Conservation (phyloP, 768 basidiomycete genomes). For the Amanita muscaria region DNA sequence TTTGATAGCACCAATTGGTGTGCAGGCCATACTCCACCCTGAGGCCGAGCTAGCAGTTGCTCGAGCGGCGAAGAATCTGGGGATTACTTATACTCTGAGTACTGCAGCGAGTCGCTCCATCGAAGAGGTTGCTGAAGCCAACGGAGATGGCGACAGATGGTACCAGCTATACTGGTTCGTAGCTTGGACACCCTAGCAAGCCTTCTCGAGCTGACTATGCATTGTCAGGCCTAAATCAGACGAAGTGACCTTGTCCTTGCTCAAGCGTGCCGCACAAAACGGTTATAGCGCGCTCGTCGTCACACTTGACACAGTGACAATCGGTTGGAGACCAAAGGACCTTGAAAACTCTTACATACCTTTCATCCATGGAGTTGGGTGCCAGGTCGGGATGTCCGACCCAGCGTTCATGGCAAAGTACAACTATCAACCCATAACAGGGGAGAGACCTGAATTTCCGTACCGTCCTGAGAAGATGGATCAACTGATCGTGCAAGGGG, state of each 20-base stretch:
- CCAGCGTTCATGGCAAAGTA: slow-evolving; percentile 67
- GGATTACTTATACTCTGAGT: slow-evolving; percentile 67
- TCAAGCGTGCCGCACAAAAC: slow-evolving; percentile 54
- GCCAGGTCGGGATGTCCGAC: slow-evolving; percentile 62
- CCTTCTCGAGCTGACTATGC: neutral
- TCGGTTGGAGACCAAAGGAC: slow-evolving; percentile 77
- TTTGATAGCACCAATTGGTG: slow-evolving; percentile 67
- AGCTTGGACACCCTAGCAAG: neutral
- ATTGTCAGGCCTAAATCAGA: slow-evolving; percentile 55
- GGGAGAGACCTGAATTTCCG: slow-evolving; percentile 43
- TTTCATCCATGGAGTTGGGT: slow-evolving; percentile 55
- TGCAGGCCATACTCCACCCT: slow-evolving; percentile 63
- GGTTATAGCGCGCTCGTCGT: slow-evolving; percentile 70
- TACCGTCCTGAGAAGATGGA: slow-evolving; percentile 45
- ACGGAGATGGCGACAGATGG: slow-evolving; percentile 63
- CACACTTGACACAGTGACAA: slow-evolving; percentile 63
- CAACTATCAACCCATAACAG: slow-evolving; percentile 33
- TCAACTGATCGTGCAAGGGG: slow-evolving; percentile 34
- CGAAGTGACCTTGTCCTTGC: slow-evolving; percentile 54
- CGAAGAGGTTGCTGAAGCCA: slow-evolving; percentile 70
- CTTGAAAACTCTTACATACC: slow-evolving; percentile 57
- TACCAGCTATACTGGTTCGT: slow-evolving; percentile 74
- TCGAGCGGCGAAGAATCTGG: slow-evolving; percentile 50
- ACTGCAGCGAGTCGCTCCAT: slow-evolving; percentile 66
- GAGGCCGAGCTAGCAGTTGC: slow-evolving; percentile 70